Conservation (phyloP, 208 protist species). For the Trypanosoma avium region DNA sequence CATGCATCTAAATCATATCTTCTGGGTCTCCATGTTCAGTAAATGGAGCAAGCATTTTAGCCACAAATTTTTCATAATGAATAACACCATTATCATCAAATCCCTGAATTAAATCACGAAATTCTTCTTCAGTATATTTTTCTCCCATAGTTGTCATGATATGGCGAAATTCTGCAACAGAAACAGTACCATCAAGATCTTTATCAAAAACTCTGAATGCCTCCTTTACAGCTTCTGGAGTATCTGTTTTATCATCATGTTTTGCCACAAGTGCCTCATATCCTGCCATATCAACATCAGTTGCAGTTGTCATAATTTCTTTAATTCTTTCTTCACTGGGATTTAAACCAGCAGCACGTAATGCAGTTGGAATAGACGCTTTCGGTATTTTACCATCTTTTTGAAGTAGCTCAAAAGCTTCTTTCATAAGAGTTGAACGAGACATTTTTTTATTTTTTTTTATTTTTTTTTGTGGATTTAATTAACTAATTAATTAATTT, state of each 20-base stretch:
- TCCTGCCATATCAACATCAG: constrained; percentile 78
- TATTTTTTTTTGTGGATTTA: background rate
- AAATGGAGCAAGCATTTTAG: constrained; percentile 90
- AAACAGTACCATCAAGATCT: constrained; percentile 94
- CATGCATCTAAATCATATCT: constrained; percentile 31
- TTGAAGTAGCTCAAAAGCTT: constrained; percentile 90
- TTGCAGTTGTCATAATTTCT: constrained; percentile 77
- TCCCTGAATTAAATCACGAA: constrained; percentile 90
- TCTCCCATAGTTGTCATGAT: constrained; percentile 97
- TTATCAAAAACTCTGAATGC: constrained; percentile 97
- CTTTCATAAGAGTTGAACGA: constrained; percentile 71
- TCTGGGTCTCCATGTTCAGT: constrained; percentile 78
- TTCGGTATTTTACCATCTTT: constrained; percentile 89
- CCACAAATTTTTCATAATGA: constrained; percentile 89
- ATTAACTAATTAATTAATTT: background rate
- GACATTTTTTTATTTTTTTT: constrained; percentile 40
- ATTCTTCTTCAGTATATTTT: constrained; percentile 95
- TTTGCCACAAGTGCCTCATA: constrained; percentile 87
- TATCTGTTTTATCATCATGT: constrained; percentile 90
- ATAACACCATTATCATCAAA: constrained; percentile 91
- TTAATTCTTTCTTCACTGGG: constrained; percentile 92
- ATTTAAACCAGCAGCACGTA: constrained; percentile 87
- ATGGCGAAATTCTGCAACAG: constrained; percentile 94
- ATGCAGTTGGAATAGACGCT: constrained; percentile 79
- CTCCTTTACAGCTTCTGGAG: constrained; percentile 93